Evolutionary conservation across 148 eudicot genomes (phyloP), one percentile per base, ranked within the genome.

Genomic region (Chenopodium berlandieri): DNA sequence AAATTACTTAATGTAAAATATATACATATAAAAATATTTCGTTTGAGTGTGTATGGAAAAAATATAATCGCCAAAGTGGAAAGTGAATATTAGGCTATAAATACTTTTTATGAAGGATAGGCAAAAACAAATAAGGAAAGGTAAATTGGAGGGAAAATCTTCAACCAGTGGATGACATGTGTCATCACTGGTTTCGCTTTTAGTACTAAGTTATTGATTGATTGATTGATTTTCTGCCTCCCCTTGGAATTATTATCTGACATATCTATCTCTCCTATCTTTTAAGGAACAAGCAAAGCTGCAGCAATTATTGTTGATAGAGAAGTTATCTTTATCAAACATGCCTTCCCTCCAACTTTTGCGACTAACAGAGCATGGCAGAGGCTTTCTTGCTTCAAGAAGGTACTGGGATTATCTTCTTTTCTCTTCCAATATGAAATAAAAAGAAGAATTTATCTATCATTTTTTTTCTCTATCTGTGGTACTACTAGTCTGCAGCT

Each of bases 301-400:
- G 19, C 34, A 68, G 84, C 85, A n/a, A n/a, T n/a, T n/a, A n/a
- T n/a, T n/a, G n/a, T n/a, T 80, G 74, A 70, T 44, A 77, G 69
- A 78, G 80, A 84, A 84, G 83, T 80, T 70, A 71, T 72, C 81
- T 78, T 84, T 79, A 81, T 73, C 68, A 80, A 81, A 72, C 82
- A 95, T 96, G 99, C 84, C 98, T 85, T 96, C 99, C 79, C 98
- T 93, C 86, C 99, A 96, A 87, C 92, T 96, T 75, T 87, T 96
- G 84, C 97, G 90, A 85, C 83, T 96, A 84, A 96, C 97, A 71
- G 97, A 94, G 86, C 99, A 84, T 86, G 99, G 99, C 65, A 94
- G 93, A 31, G 85, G 87, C 83, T 86, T 96, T 84, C 87, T 94
- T 83, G 88, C 93, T 67, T 96, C 98, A 0, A 90, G 93, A 86